Evolutionary conservation across 1,139 yeast species (phyloP), one percentile per base, ranked within the genome.

Genomic region (Yamadazyma pseudoaaseri): DNA sequence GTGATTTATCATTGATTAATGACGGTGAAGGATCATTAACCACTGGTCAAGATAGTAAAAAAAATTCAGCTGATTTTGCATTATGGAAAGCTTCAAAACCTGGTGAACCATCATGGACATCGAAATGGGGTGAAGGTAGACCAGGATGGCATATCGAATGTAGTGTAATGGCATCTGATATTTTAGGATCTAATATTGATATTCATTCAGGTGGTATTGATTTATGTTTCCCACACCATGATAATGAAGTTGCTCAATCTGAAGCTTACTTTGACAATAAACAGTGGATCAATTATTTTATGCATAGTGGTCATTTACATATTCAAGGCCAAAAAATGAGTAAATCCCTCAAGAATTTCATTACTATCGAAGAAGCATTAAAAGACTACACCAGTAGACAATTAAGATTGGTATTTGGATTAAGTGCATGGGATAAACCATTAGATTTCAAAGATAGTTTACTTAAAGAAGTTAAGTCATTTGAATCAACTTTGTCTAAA

Each of bases 101-200:
- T 1, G 99, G 99, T 49, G 99, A 92, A 65, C 99, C 99, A 13
- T 76, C 80, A 29, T 92, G 98, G 97, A 74, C 73, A 3, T 86
- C 96, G 2, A 90, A 94, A 26, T 92, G 97, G 97, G 98, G 98
- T 22, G 70, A 73, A 39, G 99, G 98, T 31, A 83, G 99, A 58
- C 99, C 99, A 3, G 99, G 99, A 2, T 92, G 99, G 99, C 99
- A 92, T 58, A 92, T 92, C 59, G 99, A 92, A 63, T 92, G 99
- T 71, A 89, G 97, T 5, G 98, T 92, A 11, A 92, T 92, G 99
- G 98, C 98, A 1, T 76, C 92, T 34, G 96, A 89, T 49, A 75
- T 89, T 30, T 72, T 86, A 27, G 97, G 97, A 1, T 63, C 76
- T 22, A 73, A 74, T 38, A 84, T 94, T 73, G 99, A 92, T 61